These are phyloP conservation scores for Melaleuca alternifolia DNA, from an alignment of 345 rosid species.

Conservation along the genomic window DNA sequence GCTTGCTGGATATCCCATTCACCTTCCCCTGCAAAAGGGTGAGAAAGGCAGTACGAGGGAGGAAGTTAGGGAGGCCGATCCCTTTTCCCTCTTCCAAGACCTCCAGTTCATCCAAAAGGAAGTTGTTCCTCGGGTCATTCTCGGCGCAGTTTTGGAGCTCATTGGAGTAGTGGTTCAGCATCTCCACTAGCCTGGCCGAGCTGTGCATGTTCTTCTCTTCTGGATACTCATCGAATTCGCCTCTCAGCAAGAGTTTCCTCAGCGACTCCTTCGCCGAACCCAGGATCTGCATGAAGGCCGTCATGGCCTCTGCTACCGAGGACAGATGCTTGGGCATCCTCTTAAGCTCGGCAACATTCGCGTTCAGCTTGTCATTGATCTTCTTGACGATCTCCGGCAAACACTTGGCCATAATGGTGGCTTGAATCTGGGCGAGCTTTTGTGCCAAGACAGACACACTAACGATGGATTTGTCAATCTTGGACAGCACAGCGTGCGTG, in stretches of 20 bases:
- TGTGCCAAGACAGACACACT: constrained; percentile 27
- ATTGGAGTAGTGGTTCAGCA: neutral
- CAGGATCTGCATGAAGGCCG: constrained; percentile 22
- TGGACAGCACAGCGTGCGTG: constrained; percentile 8
- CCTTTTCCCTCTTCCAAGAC: constrained; percentile 16
- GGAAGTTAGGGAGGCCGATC: constrained; percentile 21
- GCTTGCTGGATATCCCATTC: neutral
- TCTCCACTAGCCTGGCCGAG: constrained; percentile 16
- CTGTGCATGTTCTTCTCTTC: constrained; percentile 19
- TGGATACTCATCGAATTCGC: constrained; percentile 31
- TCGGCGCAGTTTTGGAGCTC: neutral
- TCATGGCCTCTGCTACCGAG: constrained; percentile 24
- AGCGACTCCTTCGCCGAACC: constrained; percentile 31
- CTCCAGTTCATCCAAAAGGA: constrained; percentile 14
- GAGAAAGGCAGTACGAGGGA: constrained; percentile 14
- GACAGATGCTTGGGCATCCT: constrained; percentile 17
- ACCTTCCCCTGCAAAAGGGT: constrained; percentile 10
- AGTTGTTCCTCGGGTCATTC: neutral
- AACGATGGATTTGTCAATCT: constrained; percentile 23
- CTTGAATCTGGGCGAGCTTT: constrained; percentile 26
- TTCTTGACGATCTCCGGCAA: constrained; percentile 17
- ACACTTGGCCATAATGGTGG: constrained; percentile 10
- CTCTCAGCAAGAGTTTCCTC: constrained; percentile 20
- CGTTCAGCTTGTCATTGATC: constrained; percentile 18
- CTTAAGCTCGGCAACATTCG: neutral